These are phyloP conservation scores for Pistacia atlantica DNA, from an alignment of 345 rosid genomes.

Conservation along the genomic window DNA sequence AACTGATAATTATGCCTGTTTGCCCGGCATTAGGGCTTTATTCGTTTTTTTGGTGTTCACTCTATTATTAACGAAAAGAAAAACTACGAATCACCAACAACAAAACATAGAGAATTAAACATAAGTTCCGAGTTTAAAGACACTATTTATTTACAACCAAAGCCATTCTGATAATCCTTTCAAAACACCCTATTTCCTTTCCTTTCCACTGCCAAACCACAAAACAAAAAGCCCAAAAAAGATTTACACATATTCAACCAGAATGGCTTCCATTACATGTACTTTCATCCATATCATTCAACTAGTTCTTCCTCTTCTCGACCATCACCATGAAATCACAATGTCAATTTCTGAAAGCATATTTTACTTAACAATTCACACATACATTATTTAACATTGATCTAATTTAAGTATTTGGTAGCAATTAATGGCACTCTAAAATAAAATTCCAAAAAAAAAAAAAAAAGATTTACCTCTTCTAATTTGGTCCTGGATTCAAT, in stretches of 20 bases:
- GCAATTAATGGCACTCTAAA: too few species aligned
- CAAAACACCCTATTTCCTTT: neutral
- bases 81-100: neutral
- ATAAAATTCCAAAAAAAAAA: too few species aligned
- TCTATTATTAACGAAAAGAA: neutral
- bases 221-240: neutral
- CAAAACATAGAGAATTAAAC: neutral
- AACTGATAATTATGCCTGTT: too few species aligned
- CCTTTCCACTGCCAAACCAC: neutral
- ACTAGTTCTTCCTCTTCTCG: constrained; percentile 4
- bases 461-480: too few species aligned
- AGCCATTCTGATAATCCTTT: neutral
- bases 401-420: too few species aligned
- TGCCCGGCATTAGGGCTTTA: too few species aligned
- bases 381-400: too few species aligned
- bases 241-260: neutral
- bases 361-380: too few species aligned
- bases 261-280: neutral
- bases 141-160: neutral
- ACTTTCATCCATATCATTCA: neutral
- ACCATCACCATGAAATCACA: constrained; percentile 80
- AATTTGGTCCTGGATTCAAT: too few species aligned
- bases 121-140: neutral
- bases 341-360: too few species aligned
- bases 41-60: neutral